Conservation (phyloP, 2,329 filamentous ascomycete species). For the Colletotrichum sp. region DNA sequence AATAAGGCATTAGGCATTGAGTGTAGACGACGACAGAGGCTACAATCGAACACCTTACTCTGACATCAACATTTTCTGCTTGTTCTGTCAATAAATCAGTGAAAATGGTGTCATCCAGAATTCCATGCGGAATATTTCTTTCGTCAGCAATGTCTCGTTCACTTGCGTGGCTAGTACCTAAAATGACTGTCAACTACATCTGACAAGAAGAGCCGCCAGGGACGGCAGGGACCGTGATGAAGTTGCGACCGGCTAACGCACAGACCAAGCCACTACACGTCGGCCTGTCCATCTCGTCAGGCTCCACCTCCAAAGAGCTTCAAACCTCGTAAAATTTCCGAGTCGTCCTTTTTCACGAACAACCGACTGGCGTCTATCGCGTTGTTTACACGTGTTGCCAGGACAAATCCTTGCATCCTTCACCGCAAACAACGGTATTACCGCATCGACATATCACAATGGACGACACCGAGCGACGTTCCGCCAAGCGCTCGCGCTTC, state of each 20-base stretch:
- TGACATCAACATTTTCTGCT: not conserved
- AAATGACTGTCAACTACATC: not conserved
- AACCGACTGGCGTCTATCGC: not conserved
- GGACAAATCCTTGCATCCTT: not conserved
- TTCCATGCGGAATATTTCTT: not conserved
- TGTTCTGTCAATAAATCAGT: not conserved
- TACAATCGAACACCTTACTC: not conserved
- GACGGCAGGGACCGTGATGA: not conserved
- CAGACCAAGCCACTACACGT: conserved; percentile 5
- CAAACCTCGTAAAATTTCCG: conserved; percentile 17
- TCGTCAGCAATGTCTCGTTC: not conserved
- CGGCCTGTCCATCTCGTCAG: not conserved
- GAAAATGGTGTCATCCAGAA: not conserved
- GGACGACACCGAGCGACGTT: conserved; percentile 78
- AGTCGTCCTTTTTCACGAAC: not conserved
- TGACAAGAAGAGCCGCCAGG: not conserved
- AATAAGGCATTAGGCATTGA: not conserved
- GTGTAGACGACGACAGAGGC: not conserved
- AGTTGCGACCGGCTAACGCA: not conserved
- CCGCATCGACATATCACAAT: conserved; percentile 39
- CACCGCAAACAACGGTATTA: not conserved
- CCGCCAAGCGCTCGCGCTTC: conserved; percentile 87
- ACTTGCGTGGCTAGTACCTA: not conserved
- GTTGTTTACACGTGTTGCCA: not conserved
- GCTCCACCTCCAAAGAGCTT: conserved; percentile 19